Percentiles rank a stretch among this genome's conserved stretches.
Conservation (phyloP, 2,329 filamentous ascomycete species). For the Cladosporium sp. region DNA sequence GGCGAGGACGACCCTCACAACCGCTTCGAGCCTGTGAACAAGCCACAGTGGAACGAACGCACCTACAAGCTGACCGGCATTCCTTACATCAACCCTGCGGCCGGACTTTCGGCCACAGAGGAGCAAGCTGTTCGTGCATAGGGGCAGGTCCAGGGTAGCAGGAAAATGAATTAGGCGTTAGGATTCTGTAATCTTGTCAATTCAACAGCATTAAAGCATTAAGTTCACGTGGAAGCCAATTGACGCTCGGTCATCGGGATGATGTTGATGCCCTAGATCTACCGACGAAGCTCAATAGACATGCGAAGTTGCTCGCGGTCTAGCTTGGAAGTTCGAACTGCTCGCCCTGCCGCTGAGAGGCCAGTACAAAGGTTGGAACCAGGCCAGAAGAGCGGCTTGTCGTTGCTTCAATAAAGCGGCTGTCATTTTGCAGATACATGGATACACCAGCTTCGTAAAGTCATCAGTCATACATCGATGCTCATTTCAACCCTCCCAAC, state of each 20-base stretch:
- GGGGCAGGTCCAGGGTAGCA: not conserved
- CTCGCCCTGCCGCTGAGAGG: not conserved
- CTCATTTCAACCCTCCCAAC: slow-evolving; percentile 22
- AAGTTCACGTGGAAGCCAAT: not conserved
- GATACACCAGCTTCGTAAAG: not conserved
- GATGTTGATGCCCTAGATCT: not conserved
- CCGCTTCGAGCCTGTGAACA: slow-evolving; percentile 41
- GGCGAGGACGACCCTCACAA: slow-evolving; percentile 38
- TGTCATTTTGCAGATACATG: not conserved
- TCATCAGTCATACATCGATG: not conserved
- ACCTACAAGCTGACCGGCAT: slow-evolving; percentile 51
- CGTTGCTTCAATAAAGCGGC: too few relatives aligned
- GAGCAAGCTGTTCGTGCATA: not conserved
- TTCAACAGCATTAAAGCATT: not conserved
- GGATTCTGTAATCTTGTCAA: not conserved
- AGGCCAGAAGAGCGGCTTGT: too few relatives aligned
- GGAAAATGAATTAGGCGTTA: not conserved
- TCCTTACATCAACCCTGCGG: slow-evolving; percentile 42
- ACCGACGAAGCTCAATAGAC: too few relatives aligned
- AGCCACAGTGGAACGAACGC: slow-evolving; percentile 43
- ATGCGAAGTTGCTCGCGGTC: too few relatives aligned
- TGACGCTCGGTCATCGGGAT: not conserved
- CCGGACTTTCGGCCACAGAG: not conserved
- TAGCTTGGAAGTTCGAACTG: not conserved
- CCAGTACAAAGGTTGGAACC: not conserved